Base-by-base conservation (phyloP, 225 moss, liverwort and hornwort genomes). In the Polytrichum commune region DNA sequence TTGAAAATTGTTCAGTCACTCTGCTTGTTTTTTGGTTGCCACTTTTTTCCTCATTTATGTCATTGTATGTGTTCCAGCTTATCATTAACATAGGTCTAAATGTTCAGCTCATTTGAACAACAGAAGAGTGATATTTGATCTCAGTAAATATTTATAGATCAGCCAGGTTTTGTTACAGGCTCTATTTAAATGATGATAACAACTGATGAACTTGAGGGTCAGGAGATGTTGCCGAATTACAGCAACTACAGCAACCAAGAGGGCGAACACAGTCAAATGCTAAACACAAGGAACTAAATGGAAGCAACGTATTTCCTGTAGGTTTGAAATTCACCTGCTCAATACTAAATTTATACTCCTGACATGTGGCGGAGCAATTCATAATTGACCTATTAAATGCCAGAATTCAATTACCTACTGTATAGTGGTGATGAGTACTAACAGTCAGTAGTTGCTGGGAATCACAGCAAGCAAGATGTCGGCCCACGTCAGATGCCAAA, bases 201-300 rank as follows among this genome's bases (percentile, higher is more conserved):
- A 56, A 69, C 69, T 56, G 28, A 69, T 56, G 35, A 73, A 82
- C 61, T 74, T 77, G 73, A 86, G 63, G 75, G 79, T 79, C 76
- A 72, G 63, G 71, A 73, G 54, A 65, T 76, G 58, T 83, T 76
- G 68, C 46, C 0, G 4, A 46, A 46, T 46, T 29, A 24, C 58
- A 58, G 58, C 58, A 76, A 78, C 53, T 18, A 69, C 78, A 86
- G 83, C 73, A 62, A 78, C 69, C 69, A 78, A 76, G 78, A 78
- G 33, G 83, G 38, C 83, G 86, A 65, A 76, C 75, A 29, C 86
- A 81, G 60, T 86, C 86, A 71, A 83, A 86, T 78, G 86, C 86
- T 33, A 83, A 83, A 72, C 83, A 86, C 72, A 83, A 81, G 81
- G 86, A 86, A 78, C 62, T 83, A 9, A 80, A 76, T 81, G 81